A percentile compares a stretch with the other conserved stretches of the same genome.
These are phyloP conservation scores for Rhizophagus prolifer DNA, from an alignment of 192 early-diverging fungal species.

Conservation along the genomic window DNA sequence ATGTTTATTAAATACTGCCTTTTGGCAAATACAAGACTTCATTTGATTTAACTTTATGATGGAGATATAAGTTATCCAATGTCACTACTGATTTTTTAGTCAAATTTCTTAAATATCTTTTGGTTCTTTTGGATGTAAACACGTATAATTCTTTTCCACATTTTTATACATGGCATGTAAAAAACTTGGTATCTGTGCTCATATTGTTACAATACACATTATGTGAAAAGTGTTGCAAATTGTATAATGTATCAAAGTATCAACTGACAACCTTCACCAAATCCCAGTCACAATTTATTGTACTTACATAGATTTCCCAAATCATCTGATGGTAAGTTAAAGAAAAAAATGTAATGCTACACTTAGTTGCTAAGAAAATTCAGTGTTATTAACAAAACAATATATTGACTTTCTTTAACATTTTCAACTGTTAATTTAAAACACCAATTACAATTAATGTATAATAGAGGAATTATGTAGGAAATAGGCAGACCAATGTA, in stretches of 20 bases:
- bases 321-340: neutral
- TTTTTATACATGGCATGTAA: neutral
- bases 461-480: no score
- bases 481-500: no score
- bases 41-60: no score
- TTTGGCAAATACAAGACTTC: no score
- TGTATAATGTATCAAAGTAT: neutral
- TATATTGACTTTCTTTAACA: neutral
- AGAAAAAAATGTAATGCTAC: no score
- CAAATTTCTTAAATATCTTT: neutral
- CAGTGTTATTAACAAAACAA: no score
- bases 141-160: neutral
- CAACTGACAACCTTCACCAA: neutral
- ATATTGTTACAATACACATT: neutral
- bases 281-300: neutral
- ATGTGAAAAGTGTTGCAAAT: neutral
- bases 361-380: no score
- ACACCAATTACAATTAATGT: no score
- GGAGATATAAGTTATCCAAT: no score
- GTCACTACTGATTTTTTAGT: no score
- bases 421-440: no score
- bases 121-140: neutral
- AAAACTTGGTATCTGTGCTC: neutral
- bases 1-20: no score
- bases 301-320: neutral